Conservation (phyloP, 305 asterid genomes). For the Caryopteris hybrid region DNA sequence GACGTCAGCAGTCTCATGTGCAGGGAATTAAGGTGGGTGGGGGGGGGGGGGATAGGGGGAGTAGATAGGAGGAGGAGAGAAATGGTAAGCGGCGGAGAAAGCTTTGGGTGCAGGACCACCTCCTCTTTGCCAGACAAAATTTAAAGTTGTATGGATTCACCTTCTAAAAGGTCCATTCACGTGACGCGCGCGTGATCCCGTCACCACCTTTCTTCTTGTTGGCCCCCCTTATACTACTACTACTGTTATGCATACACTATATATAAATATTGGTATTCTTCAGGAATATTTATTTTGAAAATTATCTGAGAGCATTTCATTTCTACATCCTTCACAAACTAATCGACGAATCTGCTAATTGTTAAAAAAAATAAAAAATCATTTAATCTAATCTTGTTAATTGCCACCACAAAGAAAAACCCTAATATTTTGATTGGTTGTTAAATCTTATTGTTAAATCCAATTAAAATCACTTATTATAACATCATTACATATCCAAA, state of each 20-base stretch:
- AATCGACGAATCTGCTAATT: no score
- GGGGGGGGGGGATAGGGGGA: not conserved
- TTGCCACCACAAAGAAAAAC: no score
- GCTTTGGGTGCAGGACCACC: slow-evolving; percentile 40
- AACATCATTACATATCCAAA: no score
- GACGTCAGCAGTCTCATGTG: slow-evolving; percentile 17
- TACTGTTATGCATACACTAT: no score
- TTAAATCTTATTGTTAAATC: no score
- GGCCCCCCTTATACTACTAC: not conserved
- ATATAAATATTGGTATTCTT: no score
- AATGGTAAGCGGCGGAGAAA: slow-evolving; percentile 37
- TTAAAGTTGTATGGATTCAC: slow-evolving; percentile 30
- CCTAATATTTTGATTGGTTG: no score
- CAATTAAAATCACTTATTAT: no score
- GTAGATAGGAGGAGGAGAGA: slow-evolving; percentile 4
- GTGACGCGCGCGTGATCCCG: slow-evolving; percentile 49
- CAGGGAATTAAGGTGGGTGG: not conserved
- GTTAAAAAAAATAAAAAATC: not conserved
- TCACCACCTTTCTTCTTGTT: slow-evolving; percentile 10
- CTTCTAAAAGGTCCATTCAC: slow-evolving; percentile 35
- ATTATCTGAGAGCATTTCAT: no score
- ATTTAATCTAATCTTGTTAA: no score
- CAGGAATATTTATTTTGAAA: no score
- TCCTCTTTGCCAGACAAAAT: slow-evolving; percentile 30
- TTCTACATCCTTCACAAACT: no score